These are phyloP conservation scores for Selaginella tamariscina DNA, from an alignment of 75 land plant genomes.

Conservation along the genomic window DNA sequence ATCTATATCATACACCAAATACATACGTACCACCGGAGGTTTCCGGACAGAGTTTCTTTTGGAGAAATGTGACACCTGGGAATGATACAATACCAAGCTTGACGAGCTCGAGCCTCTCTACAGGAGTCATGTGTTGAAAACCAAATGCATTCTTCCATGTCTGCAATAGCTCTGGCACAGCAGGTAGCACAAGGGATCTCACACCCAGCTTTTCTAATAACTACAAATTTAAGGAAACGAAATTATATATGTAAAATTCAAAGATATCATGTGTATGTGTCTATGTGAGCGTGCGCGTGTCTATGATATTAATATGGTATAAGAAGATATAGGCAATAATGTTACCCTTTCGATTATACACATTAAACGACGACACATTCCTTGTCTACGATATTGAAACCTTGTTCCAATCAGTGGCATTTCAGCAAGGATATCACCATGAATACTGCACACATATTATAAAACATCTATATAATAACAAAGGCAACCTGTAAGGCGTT, in stretches of 20 bases:
- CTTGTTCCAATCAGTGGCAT: slow-evolving; percentile 82
- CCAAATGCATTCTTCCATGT: slow-evolving; percentile 80
- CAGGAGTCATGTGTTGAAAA: slow-evolving; percentile 38
- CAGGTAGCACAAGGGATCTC: slow-evolving; percentile 59
- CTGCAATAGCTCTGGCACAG: slow-evolving; percentile 46
- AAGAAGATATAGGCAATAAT: not conserved
- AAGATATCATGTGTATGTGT: not conserved
- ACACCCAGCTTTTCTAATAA: slow-evolving; percentile 50
- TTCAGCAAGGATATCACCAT: slow-evolving; percentile 65
- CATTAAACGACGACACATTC: slow-evolving; percentile 87
- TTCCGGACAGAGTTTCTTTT: no score
- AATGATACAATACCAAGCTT: slow-evolving; percentile 48
- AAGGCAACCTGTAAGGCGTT: no score
- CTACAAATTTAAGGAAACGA: slow-evolving; percentile 26
- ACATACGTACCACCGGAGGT: no score
- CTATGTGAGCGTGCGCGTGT: not conserved
- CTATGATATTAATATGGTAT: not conserved
- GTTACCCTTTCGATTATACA: slow-evolving; percentile 67
- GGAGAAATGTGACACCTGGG: slow-evolving; percentile 54
- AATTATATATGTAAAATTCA: not conserved
- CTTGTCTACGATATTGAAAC: slow-evolving; percentile 60
- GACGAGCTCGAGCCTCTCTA: slow-evolving; percentile 32
- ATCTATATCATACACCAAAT: no score
- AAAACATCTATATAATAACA: no score
- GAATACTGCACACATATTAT: slow-evolving; percentile 28